Conservation (phyloP, 106 monocot genomes). For the Dendrobium catenatum region DNA sequence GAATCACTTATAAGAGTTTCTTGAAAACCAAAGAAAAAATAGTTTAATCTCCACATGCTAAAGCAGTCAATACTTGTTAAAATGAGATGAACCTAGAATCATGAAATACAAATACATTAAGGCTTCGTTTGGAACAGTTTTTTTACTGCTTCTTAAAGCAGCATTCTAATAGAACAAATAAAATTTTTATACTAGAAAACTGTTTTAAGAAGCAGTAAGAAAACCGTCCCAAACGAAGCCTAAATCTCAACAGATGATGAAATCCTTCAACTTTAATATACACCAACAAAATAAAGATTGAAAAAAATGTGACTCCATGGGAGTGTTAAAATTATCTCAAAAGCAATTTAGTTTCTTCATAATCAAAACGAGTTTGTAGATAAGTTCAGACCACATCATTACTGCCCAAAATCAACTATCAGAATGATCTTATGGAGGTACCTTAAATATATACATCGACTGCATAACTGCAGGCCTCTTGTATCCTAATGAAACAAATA, state of each 20-base stretch:
- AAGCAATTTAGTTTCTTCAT: background rate
- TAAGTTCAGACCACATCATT: background rate
- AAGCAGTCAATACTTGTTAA: too few species aligned
- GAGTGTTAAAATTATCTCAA: background rate
- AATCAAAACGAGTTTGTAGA: background rate
- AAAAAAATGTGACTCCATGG: background rate
- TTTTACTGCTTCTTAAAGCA: too few species aligned
- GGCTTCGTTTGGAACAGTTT: too few species aligned
- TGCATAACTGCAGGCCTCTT: slow-evolving; percentile 87
- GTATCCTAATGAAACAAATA: slow-evolving; percentile 65
- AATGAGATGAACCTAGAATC: too few species aligned
- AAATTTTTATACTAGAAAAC: too few species aligned
- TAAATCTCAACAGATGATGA: background rate
- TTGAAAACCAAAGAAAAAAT: too few species aligned
- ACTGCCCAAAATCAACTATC: background rate
- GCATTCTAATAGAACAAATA: too few species aligned
- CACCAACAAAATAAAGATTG: background rate
- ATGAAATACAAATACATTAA: background rate
- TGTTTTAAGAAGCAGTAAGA: too few species aligned
- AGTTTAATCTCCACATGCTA: too few species aligned
- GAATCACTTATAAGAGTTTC: background rate
- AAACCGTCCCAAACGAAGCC: too few species aligned
- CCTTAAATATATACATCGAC: slow-evolving; percentile 99
- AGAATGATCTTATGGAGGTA: slow-evolving; percentile 12
- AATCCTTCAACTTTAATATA: background rate